Conservation (phyloP, 2,329 filamentous ascomycete genomes). For the Fusarium cicatricum region DNA sequence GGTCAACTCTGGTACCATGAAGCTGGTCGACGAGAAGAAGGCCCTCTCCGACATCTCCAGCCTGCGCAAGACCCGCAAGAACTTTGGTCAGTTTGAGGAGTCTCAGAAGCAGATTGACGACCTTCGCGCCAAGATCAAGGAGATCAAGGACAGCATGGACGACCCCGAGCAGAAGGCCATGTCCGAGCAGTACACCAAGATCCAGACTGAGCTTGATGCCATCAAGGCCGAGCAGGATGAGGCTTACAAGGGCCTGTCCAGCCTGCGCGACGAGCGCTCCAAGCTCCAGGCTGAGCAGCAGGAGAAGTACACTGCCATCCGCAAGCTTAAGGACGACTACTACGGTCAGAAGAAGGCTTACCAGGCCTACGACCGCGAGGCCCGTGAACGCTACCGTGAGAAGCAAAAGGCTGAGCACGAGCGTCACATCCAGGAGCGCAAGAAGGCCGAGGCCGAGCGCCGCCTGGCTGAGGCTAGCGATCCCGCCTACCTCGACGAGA, state of each 20-base stretch:
- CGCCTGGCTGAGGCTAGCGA: conserved; percentile 83
- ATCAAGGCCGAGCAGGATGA: conserved; percentile 94
- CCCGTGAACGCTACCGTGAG: conserved; percentile 78
- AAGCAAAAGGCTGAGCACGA: conserved; percentile 83
- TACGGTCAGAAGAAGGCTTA: conserved; percentile 84
- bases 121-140: conserved; percentile 85
- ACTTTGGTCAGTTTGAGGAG: conserved; percentile 84
- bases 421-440: conserved; percentile 73
- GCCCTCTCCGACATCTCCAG: conserved; percentile 82
- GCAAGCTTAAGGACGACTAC: conserved; percentile 89
- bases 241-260: conserved; percentile 86
- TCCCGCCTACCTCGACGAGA: conserved; percentile 92
- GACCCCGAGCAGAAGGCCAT: conserved; percentile 91
- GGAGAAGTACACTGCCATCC: conserved; percentile 82
- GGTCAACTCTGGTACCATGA: conserved; percentile 90
- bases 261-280: conserved; percentile 84
- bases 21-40: conserved; percentile 97
- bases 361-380: conserved; percentile 83
- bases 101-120: conserved; percentile 90
- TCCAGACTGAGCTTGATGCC: conserved; percentile 86
- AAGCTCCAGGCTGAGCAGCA: conserved; percentile 87
- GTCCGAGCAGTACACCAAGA: conserved; percentile 83
- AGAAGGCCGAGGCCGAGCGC: conserved; percentile 78
- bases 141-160: conserved; percentile 87
- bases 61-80: conserved; percentile 89